Evolutionary conservation across 176 grass and related monocot genomes (phyloP).

Genomic region (Aegilops umbellulata): DNA sequence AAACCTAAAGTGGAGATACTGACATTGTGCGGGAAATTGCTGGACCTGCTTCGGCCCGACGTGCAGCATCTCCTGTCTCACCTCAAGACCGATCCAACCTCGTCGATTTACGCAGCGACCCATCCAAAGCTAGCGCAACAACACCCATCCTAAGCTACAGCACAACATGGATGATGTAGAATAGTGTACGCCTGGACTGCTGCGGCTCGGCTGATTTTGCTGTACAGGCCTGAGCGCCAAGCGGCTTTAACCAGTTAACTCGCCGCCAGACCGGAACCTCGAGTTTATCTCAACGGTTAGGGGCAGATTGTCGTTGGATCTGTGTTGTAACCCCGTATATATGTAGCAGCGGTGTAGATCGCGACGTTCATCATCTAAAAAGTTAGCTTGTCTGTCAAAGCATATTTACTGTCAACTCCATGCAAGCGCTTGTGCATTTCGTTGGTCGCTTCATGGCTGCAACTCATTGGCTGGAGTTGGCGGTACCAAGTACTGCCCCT

Average conservation of each 20-base stretch:
- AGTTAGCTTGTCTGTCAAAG: neutral
- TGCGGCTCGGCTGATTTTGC: neutral
- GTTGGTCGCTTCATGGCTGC: too few species aligned
- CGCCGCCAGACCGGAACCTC: neutral
- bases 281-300: neutral
- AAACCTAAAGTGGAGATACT: constrained; percentile 95
- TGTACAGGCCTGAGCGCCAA: neutral
- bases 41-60: constrained; percentile 76
- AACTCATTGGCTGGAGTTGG: neutral
- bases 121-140: constrained; percentile 83
- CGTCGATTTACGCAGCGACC: constrained; percentile 93
- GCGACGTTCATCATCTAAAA: neutral
- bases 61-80: constrained; percentile 93
- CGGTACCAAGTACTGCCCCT: neutral
- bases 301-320: neutral
- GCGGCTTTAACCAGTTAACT: neutral
- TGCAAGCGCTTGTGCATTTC: neutral
- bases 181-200: neutral
- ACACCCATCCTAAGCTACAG: constrained; percentile 41
- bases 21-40: constrained; percentile 86
- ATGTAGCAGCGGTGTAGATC: constrained; percentile 7
- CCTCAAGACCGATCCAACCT: constrained; percentile 70
- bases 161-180: neutral
- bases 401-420: neutral
- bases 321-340: neutral